phyloP scores from a whole-genome alignment of 495 filamentous ascomycete genomes.

The Penicillium alfredii region DNA sequence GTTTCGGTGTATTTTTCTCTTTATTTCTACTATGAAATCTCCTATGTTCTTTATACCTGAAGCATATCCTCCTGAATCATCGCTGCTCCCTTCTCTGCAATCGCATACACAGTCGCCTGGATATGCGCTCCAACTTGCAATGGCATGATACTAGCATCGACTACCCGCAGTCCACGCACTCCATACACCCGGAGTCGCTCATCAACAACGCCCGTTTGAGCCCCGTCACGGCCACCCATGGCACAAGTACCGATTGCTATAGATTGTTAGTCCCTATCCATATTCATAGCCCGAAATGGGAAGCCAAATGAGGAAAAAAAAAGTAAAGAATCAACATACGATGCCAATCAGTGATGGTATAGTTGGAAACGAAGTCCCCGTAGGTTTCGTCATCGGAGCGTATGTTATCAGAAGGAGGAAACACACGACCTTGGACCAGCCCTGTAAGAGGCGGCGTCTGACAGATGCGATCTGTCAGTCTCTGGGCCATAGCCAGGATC shows the following conservation, averaged over 20 bases:
- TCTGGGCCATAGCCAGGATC: slow-evolving; percentile 33
- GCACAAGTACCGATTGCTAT: slow-evolving; percentile 45
- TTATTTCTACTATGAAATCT: too few species aligned
- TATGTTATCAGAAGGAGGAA: slow-evolving; percentile 22
- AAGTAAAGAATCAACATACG: slow-evolving; percentile 10
- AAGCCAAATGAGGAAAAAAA: too few species aligned
- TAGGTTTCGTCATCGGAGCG: slow-evolving; percentile 21
- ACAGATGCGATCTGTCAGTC: slow-evolving; percentile 40
- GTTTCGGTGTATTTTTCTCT: too few species aligned
- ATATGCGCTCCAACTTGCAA: slow-evolving; percentile 46
- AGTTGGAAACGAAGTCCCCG: slow-evolving; percentile 32
- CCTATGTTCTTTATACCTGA: too few species aligned
- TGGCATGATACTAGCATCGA: slow-evolving; percentile 52
- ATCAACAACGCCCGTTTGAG: slow-evolving; percentile 43
- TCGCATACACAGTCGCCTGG: slow-evolving; percentile 49
- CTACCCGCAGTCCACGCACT: slow-evolving; percentile 43
- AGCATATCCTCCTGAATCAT: too few species aligned
- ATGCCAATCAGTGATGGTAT: slow-evolving; percentile 39
- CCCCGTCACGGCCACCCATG: slow-evolving; percentile 37
- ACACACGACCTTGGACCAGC: slow-evolving; percentile 35
- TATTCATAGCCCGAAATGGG: too few species aligned
- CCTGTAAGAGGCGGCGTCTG: slow-evolving; percentile 32
- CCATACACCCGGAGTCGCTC: slow-evolving; percentile 42
- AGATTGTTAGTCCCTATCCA: slow-evolving; percentile 7
- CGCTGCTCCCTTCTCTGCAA: slow-evolving; percentile 50